A percentile compares a stretch with the other conserved stretches of the same genome.
Conservation (phyloP, 306 rosid species). For the Sechiopsis laciniata region DNA sequence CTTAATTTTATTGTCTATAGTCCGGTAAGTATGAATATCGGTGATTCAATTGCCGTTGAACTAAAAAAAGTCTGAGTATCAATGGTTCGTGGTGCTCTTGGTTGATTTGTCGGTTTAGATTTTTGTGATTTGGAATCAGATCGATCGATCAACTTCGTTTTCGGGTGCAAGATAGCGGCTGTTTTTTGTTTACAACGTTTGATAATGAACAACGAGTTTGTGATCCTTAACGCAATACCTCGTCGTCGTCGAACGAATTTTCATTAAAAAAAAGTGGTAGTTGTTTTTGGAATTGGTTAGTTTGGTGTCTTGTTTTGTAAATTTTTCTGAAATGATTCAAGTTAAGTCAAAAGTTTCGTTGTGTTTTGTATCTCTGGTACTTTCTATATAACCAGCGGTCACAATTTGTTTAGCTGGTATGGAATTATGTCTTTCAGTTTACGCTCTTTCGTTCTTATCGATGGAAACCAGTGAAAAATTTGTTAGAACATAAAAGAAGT, state of each 20-base stretch:
- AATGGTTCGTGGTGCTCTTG: background rate
- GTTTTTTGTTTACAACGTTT: background rate
- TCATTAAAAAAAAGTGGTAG: no score
- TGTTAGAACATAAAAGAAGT: background rate
- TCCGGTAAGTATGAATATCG: background rate
- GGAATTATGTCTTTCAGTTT: background rate
- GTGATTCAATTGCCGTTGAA: background rate
- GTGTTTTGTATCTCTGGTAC: background rate
- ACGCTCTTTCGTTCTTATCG: background rate
- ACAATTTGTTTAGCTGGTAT: background rate
- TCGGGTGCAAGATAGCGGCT: slow-evolving; percentile 5
- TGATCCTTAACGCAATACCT: background rate
- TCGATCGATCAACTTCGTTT: slow-evolving; percentile 26
- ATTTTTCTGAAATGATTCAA: background rate
- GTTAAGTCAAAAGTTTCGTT: background rate
- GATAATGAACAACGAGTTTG: background rate
- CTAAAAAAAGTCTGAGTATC: background rate
- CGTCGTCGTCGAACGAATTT: background rate
- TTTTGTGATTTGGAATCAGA: slow-evolving; percentile 27
- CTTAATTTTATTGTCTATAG: background rate
- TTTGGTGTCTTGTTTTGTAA: background rate
- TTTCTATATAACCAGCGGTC: background rate
- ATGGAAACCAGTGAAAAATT: background rate
- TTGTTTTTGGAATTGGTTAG: background rate
- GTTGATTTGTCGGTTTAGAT: slow-evolving; percentile 26